These are phyloP conservation scores for Heterobasidion parviporum DNA, from an alignment of 1,284 basidiomycete species.

Conservation along the genomic window DNA sequence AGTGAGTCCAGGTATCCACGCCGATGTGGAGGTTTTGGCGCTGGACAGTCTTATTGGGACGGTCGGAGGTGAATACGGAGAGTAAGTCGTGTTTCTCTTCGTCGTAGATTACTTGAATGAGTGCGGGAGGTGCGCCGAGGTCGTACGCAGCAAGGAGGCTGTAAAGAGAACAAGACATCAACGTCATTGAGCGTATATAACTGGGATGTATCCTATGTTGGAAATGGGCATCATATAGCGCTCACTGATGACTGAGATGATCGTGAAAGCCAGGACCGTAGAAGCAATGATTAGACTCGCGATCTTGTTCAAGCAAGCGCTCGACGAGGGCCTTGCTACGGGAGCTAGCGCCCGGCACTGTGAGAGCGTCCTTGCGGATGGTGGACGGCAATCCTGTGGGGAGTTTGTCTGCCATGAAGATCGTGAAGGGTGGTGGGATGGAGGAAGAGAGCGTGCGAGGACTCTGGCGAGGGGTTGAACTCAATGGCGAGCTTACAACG, in stretches of 20 bases:
- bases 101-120: conserved; percentile 48
- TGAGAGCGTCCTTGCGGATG: conserved; percentile 33
- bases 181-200: not conserved
- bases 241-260: conserved; percentile 54
- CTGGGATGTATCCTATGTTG: not conserved
- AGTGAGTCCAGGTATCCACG: conserved; percentile 44
- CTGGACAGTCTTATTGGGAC: conserved; percentile 21
- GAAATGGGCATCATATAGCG: not conserved
- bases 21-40: conserved; percentile 30
- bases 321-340: conserved; percentile 37
- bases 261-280: conserved; percentile 50
- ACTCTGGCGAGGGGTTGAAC: too few relatives aligned
- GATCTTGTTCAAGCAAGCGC: conserved; percentile 45
- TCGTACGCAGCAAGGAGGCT: conserved; percentile 60
- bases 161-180: conserved; percentile 7
- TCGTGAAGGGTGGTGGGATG: too few relatives aligned
- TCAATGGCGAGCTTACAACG: too few relatives aligned
- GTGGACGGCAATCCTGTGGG: conserved; percentile 12
- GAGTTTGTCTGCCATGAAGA: not conserved
- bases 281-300: conserved; percentile 50
- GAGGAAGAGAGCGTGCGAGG: too few relatives aligned
- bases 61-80: conserved; percentile 34
- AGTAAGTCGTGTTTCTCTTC: conserved; percentile 30
- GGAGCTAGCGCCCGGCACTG: conserved; percentile 42
- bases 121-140: conserved; percentile 44